These are phyloP conservation scores for Pythium aristosporum DNA, from an alignment of 352 stramenopile species.

Conservation along the genomic window DNA sequence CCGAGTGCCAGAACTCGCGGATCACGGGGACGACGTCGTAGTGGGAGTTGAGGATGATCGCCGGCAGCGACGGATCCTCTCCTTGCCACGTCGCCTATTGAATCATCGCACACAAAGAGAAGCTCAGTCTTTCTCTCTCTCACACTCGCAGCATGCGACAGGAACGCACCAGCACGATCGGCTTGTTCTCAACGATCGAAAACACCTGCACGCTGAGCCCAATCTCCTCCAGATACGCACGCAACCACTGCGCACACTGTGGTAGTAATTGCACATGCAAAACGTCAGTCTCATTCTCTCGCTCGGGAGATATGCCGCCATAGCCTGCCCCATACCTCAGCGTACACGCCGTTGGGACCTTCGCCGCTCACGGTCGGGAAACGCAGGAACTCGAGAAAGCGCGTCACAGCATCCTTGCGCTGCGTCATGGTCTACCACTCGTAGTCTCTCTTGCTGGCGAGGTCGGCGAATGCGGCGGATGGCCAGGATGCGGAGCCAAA, in stretches of 20 bases:
- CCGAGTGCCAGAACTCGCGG: slow-evolving; percentile 84
- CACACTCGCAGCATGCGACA: background rate
- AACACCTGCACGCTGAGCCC: slow-evolving; percentile 52
- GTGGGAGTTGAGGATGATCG: slow-evolving; percentile 94
- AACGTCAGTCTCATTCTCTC: slow-evolving; percentile 1
- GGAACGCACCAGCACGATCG: slow-evolving; percentile 84
- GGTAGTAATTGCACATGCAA: background rate
- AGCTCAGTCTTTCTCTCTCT: background rate
- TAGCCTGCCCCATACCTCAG: slow-evolving; percentile 33
- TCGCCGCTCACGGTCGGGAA: slow-evolving; percentile 78
- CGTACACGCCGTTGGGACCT: slow-evolving; percentile 62
- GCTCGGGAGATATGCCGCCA: background rate
- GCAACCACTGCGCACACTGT: slow-evolving; percentile 66
- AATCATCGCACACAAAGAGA: background rate
- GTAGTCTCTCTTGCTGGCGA: background rate
- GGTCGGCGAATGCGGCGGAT: background rate
- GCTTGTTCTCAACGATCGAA: slow-evolving; percentile 64
- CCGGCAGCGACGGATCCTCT: slow-evolving; percentile 75
- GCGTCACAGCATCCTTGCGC: slow-evolving; percentile 38
- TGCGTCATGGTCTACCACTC: slow-evolving; percentile 13
- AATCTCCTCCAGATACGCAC: slow-evolving; percentile 32
- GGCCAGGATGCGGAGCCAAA: background rate
- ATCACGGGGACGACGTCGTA: slow-evolving; percentile 96
- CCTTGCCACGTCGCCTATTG: slow-evolving; percentile 78
- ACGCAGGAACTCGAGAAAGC: slow-evolving; percentile 76